Conservation (phyloP, 208 protist species). For the Crithidia mellificae region DNA sequence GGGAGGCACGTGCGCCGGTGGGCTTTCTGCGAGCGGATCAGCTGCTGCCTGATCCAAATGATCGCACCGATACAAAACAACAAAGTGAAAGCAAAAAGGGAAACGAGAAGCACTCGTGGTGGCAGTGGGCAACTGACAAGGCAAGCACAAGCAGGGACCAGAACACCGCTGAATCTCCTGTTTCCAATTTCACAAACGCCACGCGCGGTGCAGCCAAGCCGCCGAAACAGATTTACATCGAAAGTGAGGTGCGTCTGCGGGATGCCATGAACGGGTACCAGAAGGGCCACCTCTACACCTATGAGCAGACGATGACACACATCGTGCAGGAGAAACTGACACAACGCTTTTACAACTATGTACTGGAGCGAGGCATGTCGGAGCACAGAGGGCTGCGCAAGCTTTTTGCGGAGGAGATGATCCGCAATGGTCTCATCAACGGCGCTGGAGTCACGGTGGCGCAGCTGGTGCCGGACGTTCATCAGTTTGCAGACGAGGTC, state of each 20-base stretch:
- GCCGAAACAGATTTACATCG: constrained; percentile 28
- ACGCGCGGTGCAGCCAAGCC: neutral
- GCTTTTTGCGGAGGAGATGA: constrained; percentile 59
- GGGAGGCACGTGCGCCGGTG: constrained; percentile 6
- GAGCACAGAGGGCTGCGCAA: constrained; percentile 14
- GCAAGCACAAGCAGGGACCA: neutral
- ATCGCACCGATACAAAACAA: neutral
- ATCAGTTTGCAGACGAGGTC: constrained; percentile 43
- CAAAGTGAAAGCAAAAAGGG: neutral
- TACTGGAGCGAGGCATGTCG: constrained; percentile 36
- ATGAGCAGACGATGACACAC: constrained; percentile 51
- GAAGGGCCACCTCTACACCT: constrained; percentile 50
- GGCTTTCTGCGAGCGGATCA: constrained; percentile 21
- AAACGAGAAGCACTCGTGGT: constrained; percentile 1
- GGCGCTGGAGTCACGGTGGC: constrained; percentile 34
- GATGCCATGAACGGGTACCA: constrained; percentile 64
- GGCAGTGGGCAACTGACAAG: neutral
- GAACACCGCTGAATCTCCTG: neutral
- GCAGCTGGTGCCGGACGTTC: constrained; percentile 43
- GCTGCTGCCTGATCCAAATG: constrained; percentile 8
- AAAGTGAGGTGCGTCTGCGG: constrained; percentile 41
- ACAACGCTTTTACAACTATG: constrained; percentile 35
- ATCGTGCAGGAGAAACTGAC: constrained; percentile 40
- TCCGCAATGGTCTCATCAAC: constrained; percentile 54
- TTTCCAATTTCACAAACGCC: neutral